A percentile compares a stretch with the other conserved stretches of the same genome.
Conservation (phyloP, 139 green algal species). For the Chlorella sorokiniana region DNA sequence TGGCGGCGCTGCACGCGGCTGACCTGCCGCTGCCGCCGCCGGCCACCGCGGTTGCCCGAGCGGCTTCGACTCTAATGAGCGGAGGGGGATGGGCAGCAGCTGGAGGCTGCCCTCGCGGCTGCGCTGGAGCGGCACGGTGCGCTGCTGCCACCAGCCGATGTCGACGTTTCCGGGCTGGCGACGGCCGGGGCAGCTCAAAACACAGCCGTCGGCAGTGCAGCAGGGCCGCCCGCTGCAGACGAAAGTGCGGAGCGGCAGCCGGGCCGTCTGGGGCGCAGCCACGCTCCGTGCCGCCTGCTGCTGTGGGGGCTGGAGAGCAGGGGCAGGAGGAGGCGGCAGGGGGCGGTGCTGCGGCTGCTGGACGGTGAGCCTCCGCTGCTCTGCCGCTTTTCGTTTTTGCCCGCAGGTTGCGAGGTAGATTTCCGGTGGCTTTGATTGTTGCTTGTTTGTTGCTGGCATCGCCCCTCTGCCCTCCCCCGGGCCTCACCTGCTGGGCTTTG, state of each 20-base stretch:
- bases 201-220: not conserved
- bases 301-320: slow-evolving; percentile 41
- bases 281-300: slow-evolving; percentile 41
- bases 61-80: not conserved
- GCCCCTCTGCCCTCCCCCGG: not conserved
- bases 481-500: not conserved
- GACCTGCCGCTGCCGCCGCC: slow-evolving; percentile 19
- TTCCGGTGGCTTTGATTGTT: too few species aligned
- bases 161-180: not conserved
- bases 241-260: slow-evolving; percentile 8
- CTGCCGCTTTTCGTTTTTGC: too few species aligned
- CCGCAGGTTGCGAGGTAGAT: too few species aligned
- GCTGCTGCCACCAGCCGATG: not conserved
- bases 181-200: not conserved
- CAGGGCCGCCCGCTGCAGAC: not conserved
- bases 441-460: not conserved
- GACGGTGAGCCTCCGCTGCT: slow-evolving; percentile 19
- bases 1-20: slow-evolving; percentile 6
- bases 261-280: not conserved
- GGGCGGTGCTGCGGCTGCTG: slow-evolving; percentile 42
- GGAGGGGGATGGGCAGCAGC: not conserved
- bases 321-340: slow-evolving; percentile 43
- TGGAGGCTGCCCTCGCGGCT: not conserved
- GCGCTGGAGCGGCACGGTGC: slow-evolving; percentile 14
- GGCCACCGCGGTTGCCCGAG: not conserved